phyloP scores from a whole-genome alignment of 225 moss, liverwort and hornwort genomes.

The Asterella californica region DNA sequence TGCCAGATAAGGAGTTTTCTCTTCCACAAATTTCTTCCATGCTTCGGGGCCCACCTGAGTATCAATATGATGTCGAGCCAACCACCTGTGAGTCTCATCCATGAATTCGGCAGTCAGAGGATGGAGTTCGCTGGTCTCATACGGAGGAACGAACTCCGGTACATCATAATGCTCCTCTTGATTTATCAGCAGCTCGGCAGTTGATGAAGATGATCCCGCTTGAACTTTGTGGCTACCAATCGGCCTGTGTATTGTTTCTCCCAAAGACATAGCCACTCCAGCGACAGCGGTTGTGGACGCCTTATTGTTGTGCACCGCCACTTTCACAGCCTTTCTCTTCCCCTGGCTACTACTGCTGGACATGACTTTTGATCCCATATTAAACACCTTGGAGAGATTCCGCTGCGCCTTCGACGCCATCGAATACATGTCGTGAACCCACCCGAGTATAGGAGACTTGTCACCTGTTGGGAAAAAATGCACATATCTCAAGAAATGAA shows the following conservation, averaged over 20 bases:
- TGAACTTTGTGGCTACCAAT: background rate
- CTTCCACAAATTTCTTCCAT: conserved; percentile 6
- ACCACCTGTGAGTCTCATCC: conserved; percentile 16
- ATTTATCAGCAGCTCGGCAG: background rate
- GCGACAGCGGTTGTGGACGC: background rate
- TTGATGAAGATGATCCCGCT: background rate
- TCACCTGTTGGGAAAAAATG: background rate
- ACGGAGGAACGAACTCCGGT: conserved; percentile 14
- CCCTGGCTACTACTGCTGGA: background rate
- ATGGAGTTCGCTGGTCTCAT: conserved; percentile 11
- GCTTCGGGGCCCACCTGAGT: conserved; percentile 11
- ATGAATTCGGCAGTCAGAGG: conserved; percentile 16
- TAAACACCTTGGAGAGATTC: conserved; percentile 11
- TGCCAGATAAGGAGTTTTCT: conserved; percentile 4
- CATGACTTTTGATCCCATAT: conserved; percentile 15
- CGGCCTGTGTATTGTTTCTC: background rate
- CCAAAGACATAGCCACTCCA: background rate
- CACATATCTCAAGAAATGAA: background rate
- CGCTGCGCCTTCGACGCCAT: conserved; percentile 16
- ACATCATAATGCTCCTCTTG: conserved; percentile 15
- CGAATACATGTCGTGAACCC: conserved; percentile 17
- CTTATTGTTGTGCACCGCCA: conserved; percentile 3
- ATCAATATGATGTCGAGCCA: conserved; percentile 5
- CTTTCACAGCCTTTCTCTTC: conserved; percentile 10
- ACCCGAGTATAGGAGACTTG: conserved; percentile 6